Evolutionary conservation across 2,329 filamentous ascomycete species (phyloP), one percentile per base, ranked within the genome.

Genomic region (Penicillium sp.): DNA sequence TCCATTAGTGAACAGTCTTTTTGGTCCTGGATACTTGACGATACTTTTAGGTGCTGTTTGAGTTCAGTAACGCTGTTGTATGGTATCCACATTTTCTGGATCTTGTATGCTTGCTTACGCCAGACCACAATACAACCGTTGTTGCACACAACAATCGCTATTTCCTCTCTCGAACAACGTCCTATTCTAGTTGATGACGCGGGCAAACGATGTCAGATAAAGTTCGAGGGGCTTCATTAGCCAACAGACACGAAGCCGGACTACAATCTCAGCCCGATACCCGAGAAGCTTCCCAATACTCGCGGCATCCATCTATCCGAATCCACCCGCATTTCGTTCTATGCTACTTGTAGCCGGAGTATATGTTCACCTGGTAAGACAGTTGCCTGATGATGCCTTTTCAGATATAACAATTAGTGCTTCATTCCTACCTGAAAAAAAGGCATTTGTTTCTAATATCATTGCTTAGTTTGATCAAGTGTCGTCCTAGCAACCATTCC

Each of bases 71-170:
- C n/a, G 29, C 29, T 5, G 2, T 4, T 1, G 51, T 58, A 60
- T 43, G 38, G 56, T 60, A 53, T 56, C 50, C 9, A 2, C 16
- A 56, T 58, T 60, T 53, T 48, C 20, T 20, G 11, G 31, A 29
- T 2, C n/a, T 43, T 8, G 22, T 29, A 20, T 45, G 5, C 14
- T 18, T 43, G 18, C 5, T 43, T 32, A 31, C 26, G 10, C 37
- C 2, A 8, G 10, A 10, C 3, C 13, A 26, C 4, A 6, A 7
- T 20, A 5, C 11, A 18, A 16, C 5, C 22, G 16, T 26, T 29
- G 46, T 49, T 38, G 46, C 46, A 49, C 46, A 38, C 18, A 14
- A 48, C 26, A 37, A 14, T 11, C 5, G 9, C 5, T 38, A 13
- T 38, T 38, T 29, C 16, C n/a, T n/a, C 9, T 18, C 22, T 43